Evolutionary conservation across 2,329 filamentous ascomycete genomes (phyloP).

Genomic region (Ceratocystis albifundus): DNA sequence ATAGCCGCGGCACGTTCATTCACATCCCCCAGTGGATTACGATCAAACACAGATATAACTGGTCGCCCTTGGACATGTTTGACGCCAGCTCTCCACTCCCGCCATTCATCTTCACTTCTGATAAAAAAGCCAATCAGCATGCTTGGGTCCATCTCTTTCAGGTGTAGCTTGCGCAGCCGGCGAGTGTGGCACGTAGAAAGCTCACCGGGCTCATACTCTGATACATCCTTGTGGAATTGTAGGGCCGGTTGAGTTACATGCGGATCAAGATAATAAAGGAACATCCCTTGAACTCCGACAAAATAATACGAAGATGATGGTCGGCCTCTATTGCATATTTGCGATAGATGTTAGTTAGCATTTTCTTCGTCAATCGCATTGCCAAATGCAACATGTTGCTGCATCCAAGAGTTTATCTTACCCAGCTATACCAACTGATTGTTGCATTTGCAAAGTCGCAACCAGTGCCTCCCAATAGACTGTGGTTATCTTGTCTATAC

Average conservation of each 20-base stretch:
- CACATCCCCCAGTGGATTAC: slow-evolving; percentile 47
- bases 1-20: slow-evolving; percentile 60
- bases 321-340: slow-evolving; percentile 53
- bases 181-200: slow-evolving; percentile 77
- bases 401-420: slow-evolving; percentile 34
- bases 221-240: slow-evolving; percentile 45
- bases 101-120: slow-evolving; percentile 69
- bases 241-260: slow-evolving; percentile 72
- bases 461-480: slow-evolving; percentile 94
- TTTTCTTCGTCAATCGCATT: background rate
- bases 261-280: slow-evolving; percentile 90
- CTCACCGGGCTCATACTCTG: slow-evolving; percentile 57
- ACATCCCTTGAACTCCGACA: slow-evolving; percentile 51
- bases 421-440: slow-evolving; percentile 95
- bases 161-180: slow-evolving; percentile 66
- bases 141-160: slow-evolving; percentile 92
- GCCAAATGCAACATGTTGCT: background rate
- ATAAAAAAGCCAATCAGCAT: slow-evolving; percentile 96
- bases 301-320: slow-evolving; percentile 72
- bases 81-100: slow-evolving; percentile 65
- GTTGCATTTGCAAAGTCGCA: slow-evolving; percentile 68
- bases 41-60: slow-evolving; percentile 72
- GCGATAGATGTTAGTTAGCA: slow-evolving; percentile 11
- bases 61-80: slow-evolving; percentile 66
- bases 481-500: slow-evolving; percentile 86